Percentiles rank a stretch among this genome's conserved stretches.
phyloP scores from a whole-genome alignment of 495 filamentous ascomycete species.

The Zalerion maritima region DNA sequence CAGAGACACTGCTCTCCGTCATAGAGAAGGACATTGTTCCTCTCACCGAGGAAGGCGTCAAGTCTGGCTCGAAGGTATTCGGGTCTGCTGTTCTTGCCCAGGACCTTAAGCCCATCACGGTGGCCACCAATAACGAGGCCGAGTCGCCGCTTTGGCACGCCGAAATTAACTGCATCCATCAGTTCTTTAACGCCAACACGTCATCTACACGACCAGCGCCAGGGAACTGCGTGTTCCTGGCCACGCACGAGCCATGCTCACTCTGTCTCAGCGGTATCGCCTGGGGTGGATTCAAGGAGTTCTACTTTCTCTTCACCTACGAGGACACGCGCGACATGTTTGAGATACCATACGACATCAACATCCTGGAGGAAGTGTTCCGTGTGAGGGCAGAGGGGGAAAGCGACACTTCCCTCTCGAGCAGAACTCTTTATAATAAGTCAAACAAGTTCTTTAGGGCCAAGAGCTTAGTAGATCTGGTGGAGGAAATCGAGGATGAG shows the following conservation, averaged over 20 bases:
- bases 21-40: constrained; percentile 20
- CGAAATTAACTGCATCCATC: constrained; percentile 31
- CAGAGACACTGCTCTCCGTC: constrained; percentile 16
- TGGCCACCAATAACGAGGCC: constrained; percentile 25
- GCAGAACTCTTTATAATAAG: constrained; percentile 22
- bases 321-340: constrained; percentile 26
- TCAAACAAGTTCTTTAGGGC: constrained; percentile 26
- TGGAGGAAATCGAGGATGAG: constrained; percentile 13
- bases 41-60: constrained; percentile 19
- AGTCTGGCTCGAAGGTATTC: constrained; percentile 24
- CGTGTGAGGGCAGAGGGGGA: constrained; percentile 17
- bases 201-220: too few species aligned
- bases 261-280: constrained; percentile 26
- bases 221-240: constrained; percentile 25
- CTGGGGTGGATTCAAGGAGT: constrained; percentile 29
- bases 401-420: constrained; percentile 9
- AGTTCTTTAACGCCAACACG: constrained; percentile 22
- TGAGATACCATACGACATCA: constrained; percentile 26
- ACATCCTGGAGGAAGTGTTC: constrained; percentile 27
- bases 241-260: constrained; percentile 28
- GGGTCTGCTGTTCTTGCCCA: constrained; percentile 24
- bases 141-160: constrained; percentile 24
- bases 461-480: constrained; percentile 19
- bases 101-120: constrained; percentile 13
- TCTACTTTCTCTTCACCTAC: constrained; percentile 31